These are phyloP conservation scores for Turnera subulata DNA, from an alignment of 345 rosid genomes.

Conservation along the genomic window DNA sequence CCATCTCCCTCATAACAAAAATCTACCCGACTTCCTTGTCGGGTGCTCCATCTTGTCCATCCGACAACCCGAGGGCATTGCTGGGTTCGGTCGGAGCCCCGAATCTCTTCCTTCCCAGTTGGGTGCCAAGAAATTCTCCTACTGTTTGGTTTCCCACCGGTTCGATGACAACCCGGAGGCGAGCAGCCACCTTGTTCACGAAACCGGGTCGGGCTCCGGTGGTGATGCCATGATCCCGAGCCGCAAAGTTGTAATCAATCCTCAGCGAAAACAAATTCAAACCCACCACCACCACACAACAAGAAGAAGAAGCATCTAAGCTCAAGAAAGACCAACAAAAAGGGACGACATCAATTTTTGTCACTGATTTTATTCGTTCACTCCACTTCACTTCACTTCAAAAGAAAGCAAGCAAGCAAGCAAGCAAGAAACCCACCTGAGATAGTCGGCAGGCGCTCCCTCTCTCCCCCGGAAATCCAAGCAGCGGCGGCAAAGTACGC, in stretches of 20 bases:
- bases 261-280: background rate
- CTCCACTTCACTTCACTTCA: background rate
- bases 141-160: conserved; percentile 59
- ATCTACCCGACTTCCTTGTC: conserved; percentile 46
- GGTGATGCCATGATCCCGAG: too few relatives aligned
- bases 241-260: background rate
- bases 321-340: too few relatives aligned
- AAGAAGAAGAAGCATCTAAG: too few relatives aligned
- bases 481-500: conserved; percentile 59
- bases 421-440: conserved; percentile 65
- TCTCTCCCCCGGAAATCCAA: conserved; percentile 52
- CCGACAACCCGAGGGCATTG: conserved; percentile 83
- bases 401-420: too few relatives aligned
- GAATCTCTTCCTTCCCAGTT: conserved; percentile 71
- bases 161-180: conserved; percentile 6
- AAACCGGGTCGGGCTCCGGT: too few relatives aligned
- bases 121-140: conserved; percentile 60
- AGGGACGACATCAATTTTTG: too few relatives aligned
- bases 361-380: too few relatives aligned
- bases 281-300: too few relatives aligned
- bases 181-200: too few relatives aligned
- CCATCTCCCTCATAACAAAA: conserved; percentile 32
- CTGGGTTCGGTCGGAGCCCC: conserved; percentile 70
- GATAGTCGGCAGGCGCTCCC: conserved; percentile 42
- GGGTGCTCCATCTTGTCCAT: conserved; percentile 70